A percentile compares a stretch with the other conserved stretches of the same genome.
These are phyloP conservation scores for Phytophthora brassicae DNA, from an alignment of 352 stramenopile genomes.

Conservation along the genomic window DNA sequence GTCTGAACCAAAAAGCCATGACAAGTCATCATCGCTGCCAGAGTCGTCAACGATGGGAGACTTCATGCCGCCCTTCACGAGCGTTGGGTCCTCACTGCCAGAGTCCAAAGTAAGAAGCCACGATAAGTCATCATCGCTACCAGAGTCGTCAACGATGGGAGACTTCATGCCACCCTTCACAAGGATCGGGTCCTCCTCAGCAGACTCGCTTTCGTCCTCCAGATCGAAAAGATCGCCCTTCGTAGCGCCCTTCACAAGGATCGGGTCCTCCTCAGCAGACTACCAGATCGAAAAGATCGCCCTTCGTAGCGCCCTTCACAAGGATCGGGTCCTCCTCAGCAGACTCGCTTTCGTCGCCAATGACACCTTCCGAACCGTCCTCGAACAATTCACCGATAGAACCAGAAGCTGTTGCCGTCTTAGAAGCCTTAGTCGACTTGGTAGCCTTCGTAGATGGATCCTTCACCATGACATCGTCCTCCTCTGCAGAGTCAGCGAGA, in stretches of 20 bases:
- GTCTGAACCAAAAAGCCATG: too few relatives aligned
- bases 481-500: neutral
- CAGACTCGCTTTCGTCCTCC: constrained; percentile 14
- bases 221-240: too few relatives aligned
- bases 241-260: constrained; percentile 14
- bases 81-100: too few relatives aligned
- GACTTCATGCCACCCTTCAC: constrained; percentile 16
- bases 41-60: neutral
- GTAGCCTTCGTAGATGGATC: constrained; percentile 5
- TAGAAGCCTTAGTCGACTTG: constrained; percentile 7
- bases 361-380: constrained; percentile 18
- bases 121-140: too few relatives aligned
- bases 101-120: too few relatives aligned
- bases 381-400: constrained; percentile 16
- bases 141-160: neutral
- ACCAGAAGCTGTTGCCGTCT: constrained; percentile 1
- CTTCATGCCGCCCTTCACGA: constrained; percentile 19
- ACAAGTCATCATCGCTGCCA: too few relatives aligned
- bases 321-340: constrained; percentile 19
- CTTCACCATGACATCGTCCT: constrained; percentile 15
- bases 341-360: constrained; percentile 16
- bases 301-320: constrained; percentile 15
- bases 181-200: constrained; percentile 17
- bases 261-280: too few relatives aligned
- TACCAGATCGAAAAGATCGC: constrained; percentile 4